Percentiles rank a stretch among this genome's conserved stretches.
phyloP scores from a whole-genome alignment of 768 basidiomycete species.

The Pleurotus cornucopiae region DNA sequence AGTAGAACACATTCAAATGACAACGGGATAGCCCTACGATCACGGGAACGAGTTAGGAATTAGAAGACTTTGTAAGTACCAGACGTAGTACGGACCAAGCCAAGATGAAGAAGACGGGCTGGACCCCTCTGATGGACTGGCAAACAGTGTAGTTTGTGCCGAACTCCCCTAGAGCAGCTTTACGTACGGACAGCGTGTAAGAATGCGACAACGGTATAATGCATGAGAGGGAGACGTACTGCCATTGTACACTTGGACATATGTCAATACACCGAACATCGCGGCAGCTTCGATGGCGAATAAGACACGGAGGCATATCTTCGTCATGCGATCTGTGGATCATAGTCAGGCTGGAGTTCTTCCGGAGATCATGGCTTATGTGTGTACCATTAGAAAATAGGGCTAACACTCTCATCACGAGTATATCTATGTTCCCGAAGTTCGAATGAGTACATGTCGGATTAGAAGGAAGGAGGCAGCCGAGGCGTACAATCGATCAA shows the following conservation, averaged over 20 bases:
- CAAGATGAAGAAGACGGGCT: slow-evolving; percentile 3
- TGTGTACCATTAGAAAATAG: not conserved
- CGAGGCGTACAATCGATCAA: slow-evolving; percentile 5
- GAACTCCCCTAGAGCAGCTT: slow-evolving; percentile 1
- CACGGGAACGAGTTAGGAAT: not conserved
- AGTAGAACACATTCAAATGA: slow-evolving; percentile 1
- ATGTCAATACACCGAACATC: not conserved
- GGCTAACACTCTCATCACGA: slow-evolving; percentile 2
- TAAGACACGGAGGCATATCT: not conserved
- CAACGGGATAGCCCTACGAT: not conserved
- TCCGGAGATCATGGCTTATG: too few species aligned
- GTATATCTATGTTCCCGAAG: not conserved
- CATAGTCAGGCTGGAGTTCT: too few species aligned
- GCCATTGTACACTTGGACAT: slow-evolving; percentile 2
- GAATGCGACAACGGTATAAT: not conserved
- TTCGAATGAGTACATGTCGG: not conserved
- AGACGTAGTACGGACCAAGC: not conserved
- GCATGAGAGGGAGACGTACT: not conserved
- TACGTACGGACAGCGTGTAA: too few species aligned
- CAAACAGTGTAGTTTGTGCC: slow-evolving; percentile 1
- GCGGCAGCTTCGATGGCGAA: not conserved
- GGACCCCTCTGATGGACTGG: slow-evolving; percentile 1
- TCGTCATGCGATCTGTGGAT: not conserved
- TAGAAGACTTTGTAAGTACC: not conserved
- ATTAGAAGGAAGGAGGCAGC: not conserved